Base-by-base conservation (phyloP, 306 rosid species). In the Malus asiatica region DNA sequence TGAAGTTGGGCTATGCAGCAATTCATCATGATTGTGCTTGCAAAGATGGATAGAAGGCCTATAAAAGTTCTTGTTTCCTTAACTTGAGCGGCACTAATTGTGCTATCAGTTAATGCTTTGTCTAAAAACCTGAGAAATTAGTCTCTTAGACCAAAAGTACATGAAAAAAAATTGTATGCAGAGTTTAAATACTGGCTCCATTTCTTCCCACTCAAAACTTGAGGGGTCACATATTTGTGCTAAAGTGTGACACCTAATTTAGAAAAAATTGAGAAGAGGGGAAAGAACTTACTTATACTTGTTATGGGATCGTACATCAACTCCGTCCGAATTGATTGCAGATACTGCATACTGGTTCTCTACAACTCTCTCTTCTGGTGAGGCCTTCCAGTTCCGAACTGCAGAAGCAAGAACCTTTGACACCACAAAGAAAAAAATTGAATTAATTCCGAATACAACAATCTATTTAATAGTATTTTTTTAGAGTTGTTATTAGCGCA, bases 61-160 rank as follows among this genome's bases (percentile, higher is more conserved):
- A 82, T 62, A 58, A 84, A 82, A 58, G 83, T 40, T 75, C 67
- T 82, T 78, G 88, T 82, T 80, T 87, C 90, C 74, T 75, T 74
- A n/a, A 77, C 75, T 3, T 79, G 70, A 20, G 68, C 45, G 23
- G 35, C 70, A 5, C 11, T 48, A 11, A 87, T 57, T 5, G 20
- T 77, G 57, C 19, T n/a, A 23, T 69, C 71, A 12, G 63, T 51
- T 66, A 86, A 42, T 57, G 87, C 82, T 68, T 72, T 73, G 30
- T 81, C 77, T 13, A 83, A 74, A 78, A 83, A 78, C 68, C 85
- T 81, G 76, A 27, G 7, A 42, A 60, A 60, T 25, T 48, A 60
- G 19, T 11, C 4, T 25, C 12, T 73, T 60, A 25, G 25, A 40
- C 16, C 27, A 58, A 30, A 42, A 30, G 4, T 73, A 18, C 29